Conservation (phyloP, 2,329 filamentous ascomycete species). For the Neonectria sp. region DNA sequence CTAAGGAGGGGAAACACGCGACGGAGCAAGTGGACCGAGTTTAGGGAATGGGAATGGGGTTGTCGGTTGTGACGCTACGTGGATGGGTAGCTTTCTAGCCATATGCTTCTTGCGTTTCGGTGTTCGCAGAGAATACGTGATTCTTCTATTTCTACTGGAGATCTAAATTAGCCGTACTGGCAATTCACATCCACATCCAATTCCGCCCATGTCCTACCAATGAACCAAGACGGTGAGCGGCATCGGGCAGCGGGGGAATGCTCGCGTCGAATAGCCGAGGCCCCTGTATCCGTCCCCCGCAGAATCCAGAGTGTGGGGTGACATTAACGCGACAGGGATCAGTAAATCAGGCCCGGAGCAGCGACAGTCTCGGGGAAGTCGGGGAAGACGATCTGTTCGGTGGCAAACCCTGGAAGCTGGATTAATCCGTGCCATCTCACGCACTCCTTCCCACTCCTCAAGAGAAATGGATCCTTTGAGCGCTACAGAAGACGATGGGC, state of each 20-base stretch:
- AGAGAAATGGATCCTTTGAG: slow-evolving; percentile 5
- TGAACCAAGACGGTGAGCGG: not conserved
- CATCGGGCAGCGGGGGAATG: slow-evolving; percentile 26
- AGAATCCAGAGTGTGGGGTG: slow-evolving; percentile 21
- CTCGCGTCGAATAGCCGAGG: slow-evolving; percentile 10
- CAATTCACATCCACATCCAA: not conserved
- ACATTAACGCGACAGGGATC: slow-evolving; percentile 1
- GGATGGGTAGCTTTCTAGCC: not conserved
- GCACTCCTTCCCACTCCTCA: not conserved
- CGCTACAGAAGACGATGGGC: slow-evolving; percentile 4
- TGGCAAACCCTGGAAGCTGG: not conserved
- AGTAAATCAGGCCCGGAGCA: too few relatives aligned
- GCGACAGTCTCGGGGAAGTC: not conserved
- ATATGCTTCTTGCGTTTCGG: not conserved
- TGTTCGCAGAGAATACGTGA: not conserved
- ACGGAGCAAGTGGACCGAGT: slow-evolving; percentile 22
- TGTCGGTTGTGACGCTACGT: not conserved
- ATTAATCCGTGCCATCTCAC: not conserved
- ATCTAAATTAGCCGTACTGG: too few relatives aligned
- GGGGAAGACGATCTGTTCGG: not conserved
- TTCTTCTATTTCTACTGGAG: too few relatives aligned
- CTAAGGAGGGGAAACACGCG: slow-evolving; percentile 3
- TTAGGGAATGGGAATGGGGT: not conserved
- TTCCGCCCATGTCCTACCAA: not conserved
- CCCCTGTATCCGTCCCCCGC: slow-evolving; percentile 4